Base-by-base conservation (phyloP, 2,329 filamentous ascomycete species). In the Lachnellula arida region DNA sequence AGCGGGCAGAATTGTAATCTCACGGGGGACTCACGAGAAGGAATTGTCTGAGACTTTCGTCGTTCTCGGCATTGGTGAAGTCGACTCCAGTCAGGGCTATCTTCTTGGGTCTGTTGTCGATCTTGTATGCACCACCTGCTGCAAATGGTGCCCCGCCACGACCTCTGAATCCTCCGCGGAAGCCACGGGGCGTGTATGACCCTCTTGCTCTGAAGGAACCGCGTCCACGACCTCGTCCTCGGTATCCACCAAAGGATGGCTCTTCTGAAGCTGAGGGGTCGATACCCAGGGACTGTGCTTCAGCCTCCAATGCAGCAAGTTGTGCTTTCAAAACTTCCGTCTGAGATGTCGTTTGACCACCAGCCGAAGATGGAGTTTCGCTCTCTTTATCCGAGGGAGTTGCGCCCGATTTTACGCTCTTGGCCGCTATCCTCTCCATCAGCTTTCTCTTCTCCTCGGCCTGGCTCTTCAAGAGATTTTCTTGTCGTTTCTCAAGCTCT, bases 91-190 rank as follows among this genome's bases (percentile, higher is more conserved):
- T 77, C 23, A 93, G 73, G 5, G 81, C 78, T 9, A 94, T 75
- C 59, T 79, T 85, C 68, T 81, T 87, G 0, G 89, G 86, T 46
- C 89, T 78, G 68, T 92, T 91, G 66, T 94, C 89, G 22, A 94
- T 76, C 17, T 86, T 86, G 62, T 86, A 87, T 34, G 79, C 66
- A 5, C 73, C 74, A 28, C 73, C 64, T 51, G 65, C 60, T 6
- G 60, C 57, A 53, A 69, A 66, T 9, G 66, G 58, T 5, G 60
- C 62, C 63, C 72, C 73, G 47, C 80, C 78, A 51, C 78, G 75
- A 34, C 78, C 78, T 46, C 75, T 70, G 54, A 74, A 76, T 0
- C 73, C 72, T 12, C 78, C 77, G 49, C 77, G 70, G 23, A 69
- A 68, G 2, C 74, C 75, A 46, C 74, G 63, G 19, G 71, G 64